Conservation (phyloP, 768 basidiomycete genomes). For the Suillus weaverae region DNA sequence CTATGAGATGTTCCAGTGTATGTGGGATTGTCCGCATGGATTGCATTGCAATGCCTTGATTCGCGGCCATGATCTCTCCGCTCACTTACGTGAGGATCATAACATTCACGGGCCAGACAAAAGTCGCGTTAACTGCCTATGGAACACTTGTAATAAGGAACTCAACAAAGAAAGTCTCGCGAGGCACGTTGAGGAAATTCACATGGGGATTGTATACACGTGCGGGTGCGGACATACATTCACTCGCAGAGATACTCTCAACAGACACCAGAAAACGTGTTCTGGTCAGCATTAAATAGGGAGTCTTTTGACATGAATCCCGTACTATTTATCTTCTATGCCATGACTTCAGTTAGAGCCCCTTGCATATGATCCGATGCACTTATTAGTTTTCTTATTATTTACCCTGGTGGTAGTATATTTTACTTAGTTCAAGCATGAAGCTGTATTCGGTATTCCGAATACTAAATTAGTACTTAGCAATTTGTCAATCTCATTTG, state of each 20-base stretch:
- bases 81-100: background rate
- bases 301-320: background rate
- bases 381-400: background rate
- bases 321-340: background rate
- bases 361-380: background rate
- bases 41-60: background rate
- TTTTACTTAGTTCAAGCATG: too few relatives aligned
- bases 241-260: constrained; percentile 24
- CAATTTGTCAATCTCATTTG: too few relatives aligned
- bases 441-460: too few relatives aligned
- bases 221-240: constrained; percentile 20
- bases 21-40: background rate
- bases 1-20: background rate
- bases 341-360: background rate
- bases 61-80: background rate
- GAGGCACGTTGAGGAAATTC: constrained; percentile 27
- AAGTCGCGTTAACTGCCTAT: fast-evolving
- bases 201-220: constrained; percentile 19
- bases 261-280: constrained; percentile 18
- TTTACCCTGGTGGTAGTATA: background rate
- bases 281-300: background rate
- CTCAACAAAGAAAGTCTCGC: background rate
- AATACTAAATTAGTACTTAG: too few relatives aligned
- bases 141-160: background rate
- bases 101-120: background rate